Conservation (phyloP, 2,329 filamentous ascomycete species). For the Dactylella cylindrospora region DNA sequence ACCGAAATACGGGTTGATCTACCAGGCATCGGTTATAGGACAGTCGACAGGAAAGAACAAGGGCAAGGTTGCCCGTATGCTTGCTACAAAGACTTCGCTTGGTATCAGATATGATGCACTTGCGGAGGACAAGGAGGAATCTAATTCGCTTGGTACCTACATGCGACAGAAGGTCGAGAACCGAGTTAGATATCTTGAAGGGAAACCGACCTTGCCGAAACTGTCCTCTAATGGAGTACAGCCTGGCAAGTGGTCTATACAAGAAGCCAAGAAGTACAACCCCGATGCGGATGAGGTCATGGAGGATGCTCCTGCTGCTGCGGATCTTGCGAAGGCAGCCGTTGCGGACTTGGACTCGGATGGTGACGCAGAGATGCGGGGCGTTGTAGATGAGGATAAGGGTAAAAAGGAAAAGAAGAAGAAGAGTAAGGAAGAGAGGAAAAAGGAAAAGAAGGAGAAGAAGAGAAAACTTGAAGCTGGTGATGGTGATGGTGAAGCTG, state of each 20-base stretch:
- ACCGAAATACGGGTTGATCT: conserved; percentile 95
- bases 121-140: conserved; percentile 86
- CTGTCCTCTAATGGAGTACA: conserved; percentile 73
- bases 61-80: conserved; percentile 97
- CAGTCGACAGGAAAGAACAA: conserved; percentile 98
- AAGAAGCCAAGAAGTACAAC: conserved; percentile 93
- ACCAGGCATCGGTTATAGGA: conserved; percentile 88
- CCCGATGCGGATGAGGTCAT: conserved; percentile 83
- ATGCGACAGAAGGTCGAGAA: conserved; percentile 74
- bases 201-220: conserved; percentile 80
- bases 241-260: conserved; percentile 82
- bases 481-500: conserved; percentile 1
- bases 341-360: conserved; percentile 57
- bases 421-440: conserved; percentile 51
- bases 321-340: conserved; percentile 54
- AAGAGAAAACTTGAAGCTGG: conserved; percentile 42
- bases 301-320: conserved; percentile 65
- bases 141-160: conserved; percentile 73
- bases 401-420: conserved; percentile 51
- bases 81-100: conserved; percentile 89
- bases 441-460: conserved; percentile 52
- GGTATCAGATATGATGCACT: conserved; percentile 91
- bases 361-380: conserved; percentile 53
- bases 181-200: conserved; percentile 75
- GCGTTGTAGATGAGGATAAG: conserved; percentile 53